Conservation (phyloP, 2,329 filamentous ascomycete genomes). For the Nothopassalora personata region DNA sequence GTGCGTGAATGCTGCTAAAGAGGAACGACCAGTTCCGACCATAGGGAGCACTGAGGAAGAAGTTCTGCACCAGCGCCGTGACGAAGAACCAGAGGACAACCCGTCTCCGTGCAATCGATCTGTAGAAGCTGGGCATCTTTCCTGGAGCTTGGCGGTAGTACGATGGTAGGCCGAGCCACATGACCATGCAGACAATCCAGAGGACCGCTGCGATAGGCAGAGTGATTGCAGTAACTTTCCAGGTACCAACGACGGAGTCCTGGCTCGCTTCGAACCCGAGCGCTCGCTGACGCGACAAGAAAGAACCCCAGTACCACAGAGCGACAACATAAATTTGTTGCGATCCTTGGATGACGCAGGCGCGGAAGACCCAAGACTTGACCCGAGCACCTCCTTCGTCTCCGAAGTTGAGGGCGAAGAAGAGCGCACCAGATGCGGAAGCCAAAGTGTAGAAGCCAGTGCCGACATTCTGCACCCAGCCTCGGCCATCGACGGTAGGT, state of each 20-base stretch:
- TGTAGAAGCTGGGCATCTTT: slow-evolving; percentile 59
- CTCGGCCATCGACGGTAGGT: slow-evolving; percentile 34
- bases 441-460: slow-evolving; percentile 57
- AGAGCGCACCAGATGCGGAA: slow-evolving; percentile 57
- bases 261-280: slow-evolving; percentile 36
- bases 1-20: slow-evolving; percentile 51
- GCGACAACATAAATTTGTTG: slow-evolving; percentile 61
- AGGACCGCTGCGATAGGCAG: slow-evolving; percentile 52
- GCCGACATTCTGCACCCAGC: slow-evolving; percentile 55
- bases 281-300: slow-evolving; percentile 43
- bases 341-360: slow-evolving; percentile 59
- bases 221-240: slow-evolving; percentile 43
- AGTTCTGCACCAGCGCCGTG: slow-evolving; percentile 59
- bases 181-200: slow-evolving; percentile 48
- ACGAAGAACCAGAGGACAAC: slow-evolving; percentile 62
- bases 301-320: slow-evolving; percentile 61
- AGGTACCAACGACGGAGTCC: slow-evolving; percentile 13
- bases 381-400: slow-evolving; percentile 48
- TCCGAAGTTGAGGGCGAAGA: slow-evolving; percentile 61
- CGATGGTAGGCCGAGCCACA: slow-evolving; percentile 57
- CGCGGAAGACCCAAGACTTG: slow-evolving; percentile 59
- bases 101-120: slow-evolving; percentile 54
- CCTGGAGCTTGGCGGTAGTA: slow-evolving; percentile 60
- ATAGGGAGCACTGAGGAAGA: slow-evolving; percentile 59
- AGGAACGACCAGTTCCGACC: slow-evolving; percentile 62